phyloP scores from a whole-genome alignment of 495 filamentous ascomycete species.

The Clavariopsis aquatica region DNA sequence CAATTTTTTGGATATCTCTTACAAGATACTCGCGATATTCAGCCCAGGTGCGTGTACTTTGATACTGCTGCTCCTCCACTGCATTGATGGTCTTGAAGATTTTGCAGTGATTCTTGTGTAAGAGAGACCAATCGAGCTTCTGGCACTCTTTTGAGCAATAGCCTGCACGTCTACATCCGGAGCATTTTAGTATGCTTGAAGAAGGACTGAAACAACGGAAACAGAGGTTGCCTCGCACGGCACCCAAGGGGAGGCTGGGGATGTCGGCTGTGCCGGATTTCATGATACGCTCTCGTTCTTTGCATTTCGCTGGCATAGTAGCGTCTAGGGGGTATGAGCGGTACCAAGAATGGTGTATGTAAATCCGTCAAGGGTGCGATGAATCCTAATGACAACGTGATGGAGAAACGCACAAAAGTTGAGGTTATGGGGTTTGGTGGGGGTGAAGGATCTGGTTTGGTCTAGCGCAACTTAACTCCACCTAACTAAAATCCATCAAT shows the following conservation, averaged over 20 bases:
- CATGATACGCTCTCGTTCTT: conserved; percentile 16
- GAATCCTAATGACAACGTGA: too few species aligned
- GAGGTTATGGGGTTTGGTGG: too few species aligned
- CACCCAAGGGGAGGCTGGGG: conserved; percentile 13
- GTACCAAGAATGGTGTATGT: too few species aligned
- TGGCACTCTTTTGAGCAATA: conserved; percentile 27
- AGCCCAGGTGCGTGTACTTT: conserved; percentile 7
- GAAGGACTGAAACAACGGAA: conserved; percentile 23
- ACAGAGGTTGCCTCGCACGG: conserved; percentile 19
- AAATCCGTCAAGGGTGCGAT: too few species aligned
- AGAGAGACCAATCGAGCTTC: conserved; percentile 20
- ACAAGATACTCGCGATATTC: conserved; percentile 13
- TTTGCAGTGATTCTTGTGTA: conserved; percentile 27
- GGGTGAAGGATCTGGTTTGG: too few species aligned
- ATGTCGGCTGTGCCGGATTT: conserved; percentile 5
- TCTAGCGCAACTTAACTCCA: too few species aligned
- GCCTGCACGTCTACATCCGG: conserved; percentile 13
- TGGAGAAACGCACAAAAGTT: too few species aligned
- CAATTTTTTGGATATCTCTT: not conserved
- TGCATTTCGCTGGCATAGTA: conserved; percentile 23
- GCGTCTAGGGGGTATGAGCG: not conserved
- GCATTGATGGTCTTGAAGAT: conserved; percentile 21
- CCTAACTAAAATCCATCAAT: too few species aligned
- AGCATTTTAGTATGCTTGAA: conserved; percentile 16
- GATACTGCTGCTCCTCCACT: conserved; percentile 18